Evolutionary conservation across 345 rosid species (phyloP).

Genomic region (Populus pruinosa): DNA sequence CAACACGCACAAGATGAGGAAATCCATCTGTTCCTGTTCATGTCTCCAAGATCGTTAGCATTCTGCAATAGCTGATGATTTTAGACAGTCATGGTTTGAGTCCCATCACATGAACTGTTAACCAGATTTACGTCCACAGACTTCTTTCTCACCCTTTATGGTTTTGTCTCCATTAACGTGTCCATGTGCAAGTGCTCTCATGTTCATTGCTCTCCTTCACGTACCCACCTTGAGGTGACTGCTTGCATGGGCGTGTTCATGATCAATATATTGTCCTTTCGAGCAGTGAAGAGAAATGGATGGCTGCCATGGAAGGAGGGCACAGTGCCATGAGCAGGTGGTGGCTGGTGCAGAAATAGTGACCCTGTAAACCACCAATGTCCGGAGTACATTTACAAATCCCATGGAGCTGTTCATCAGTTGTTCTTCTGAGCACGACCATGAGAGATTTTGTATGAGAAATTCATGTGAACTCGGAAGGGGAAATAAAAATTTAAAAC

Average conservation of each 20-base stretch:
- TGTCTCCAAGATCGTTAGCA: neutral
- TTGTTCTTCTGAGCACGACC: neutral
- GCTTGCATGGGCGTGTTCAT: neutral
- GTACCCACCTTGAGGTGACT: constrained; percentile 3
- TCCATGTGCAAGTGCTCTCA: constrained; percentile 11
- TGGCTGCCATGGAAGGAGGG: neutral
- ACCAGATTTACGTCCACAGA: constrained; percentile 7
- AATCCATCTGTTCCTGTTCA: neutral
- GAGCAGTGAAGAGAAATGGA: neutral
- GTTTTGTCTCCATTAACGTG: neutral
- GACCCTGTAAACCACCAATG: neutral
- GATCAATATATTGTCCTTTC: neutral
- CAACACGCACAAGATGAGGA: neutral
- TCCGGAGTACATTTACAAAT: neutral
- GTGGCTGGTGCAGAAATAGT: neutral
- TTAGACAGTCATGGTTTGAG: neutral
- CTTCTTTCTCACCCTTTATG: neutral
- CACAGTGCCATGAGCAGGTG: neutral
- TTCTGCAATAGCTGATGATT: neutral
- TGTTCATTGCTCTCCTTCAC: neutral
- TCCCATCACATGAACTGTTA: neutral
- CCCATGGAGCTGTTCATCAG: neutral
- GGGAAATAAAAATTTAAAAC: neutral
- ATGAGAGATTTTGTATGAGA: neutral
- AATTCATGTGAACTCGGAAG: neutral